Conservation (phyloP, 2,329 filamentous ascomycete species). For the Verticillium nubilum region DNA sequence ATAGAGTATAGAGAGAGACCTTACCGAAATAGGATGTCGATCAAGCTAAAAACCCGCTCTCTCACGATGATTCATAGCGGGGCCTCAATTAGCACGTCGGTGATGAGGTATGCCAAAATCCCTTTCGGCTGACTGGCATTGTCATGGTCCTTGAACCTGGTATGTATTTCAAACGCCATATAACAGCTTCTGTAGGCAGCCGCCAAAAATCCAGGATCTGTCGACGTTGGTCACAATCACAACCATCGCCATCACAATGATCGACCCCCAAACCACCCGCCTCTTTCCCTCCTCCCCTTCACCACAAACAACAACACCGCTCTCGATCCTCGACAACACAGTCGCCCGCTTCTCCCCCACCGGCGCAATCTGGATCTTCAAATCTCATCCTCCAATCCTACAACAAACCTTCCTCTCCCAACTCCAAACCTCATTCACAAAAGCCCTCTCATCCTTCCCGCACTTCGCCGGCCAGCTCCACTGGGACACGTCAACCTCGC, state of each 20-base stretch:
- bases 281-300: not conserved
- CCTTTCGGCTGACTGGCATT: not conserved
- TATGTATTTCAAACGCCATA: too few relatives aligned
- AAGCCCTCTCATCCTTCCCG: constrained; percentile 30
- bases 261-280: not conserved
- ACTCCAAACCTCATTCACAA: constrained; percentile 19
- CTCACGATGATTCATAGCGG: not conserved
- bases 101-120: not conserved
- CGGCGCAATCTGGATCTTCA: constrained; percentile 38
- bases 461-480: constrained; percentile 36
- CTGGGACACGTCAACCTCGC: constrained; percentile 21
- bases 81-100: not conserved
- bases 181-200: too few relatives aligned
- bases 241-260: not conserved
- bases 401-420: not conserved
- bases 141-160: too few relatives aligned
- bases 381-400: constrained; percentile 14
- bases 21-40: not conserved
- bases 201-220: too few relatives aligned
- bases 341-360: constrained; percentile 32
- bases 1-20: too few relatives aligned
- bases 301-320: not conserved
- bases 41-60: too few relatives aligned
- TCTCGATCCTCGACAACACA: constrained; percentile 38
- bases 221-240: not conserved